phyloP scores from a whole-genome alignment of 306 rosid species.

The Vigna reflexopilosa region DNA sequence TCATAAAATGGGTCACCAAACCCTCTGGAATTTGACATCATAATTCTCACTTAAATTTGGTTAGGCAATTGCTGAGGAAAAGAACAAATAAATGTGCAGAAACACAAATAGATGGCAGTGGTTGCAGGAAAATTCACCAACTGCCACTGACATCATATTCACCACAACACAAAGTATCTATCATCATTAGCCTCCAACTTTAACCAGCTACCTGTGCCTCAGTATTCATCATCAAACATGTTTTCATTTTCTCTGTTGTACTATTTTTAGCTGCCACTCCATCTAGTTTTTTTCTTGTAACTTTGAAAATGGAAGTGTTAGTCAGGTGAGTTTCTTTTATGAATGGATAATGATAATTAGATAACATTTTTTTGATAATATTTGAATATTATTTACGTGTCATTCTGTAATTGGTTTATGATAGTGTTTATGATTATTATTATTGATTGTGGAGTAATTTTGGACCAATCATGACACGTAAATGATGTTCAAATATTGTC shows the following conservation, averaged over 20 bases:
- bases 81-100: not conserved
- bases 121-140: slow-evolving; percentile 8
- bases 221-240: too few species aligned
- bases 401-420: too few species aligned
- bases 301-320: not conserved
- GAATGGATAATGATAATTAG: too few species aligned
- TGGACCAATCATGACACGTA: too few species aligned
- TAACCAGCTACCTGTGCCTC: not conserved
- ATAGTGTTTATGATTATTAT: too few species aligned
- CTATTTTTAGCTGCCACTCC: not conserved
- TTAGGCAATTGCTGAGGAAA: slow-evolving; percentile 4
- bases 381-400: too few species aligned
- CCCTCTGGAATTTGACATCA: slow-evolving; percentile 16
- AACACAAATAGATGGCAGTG: slow-evolving; percentile 24
- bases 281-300: not conserved
- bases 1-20: slow-evolving; percentile 43
- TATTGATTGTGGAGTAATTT: too few species aligned
- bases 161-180: not conserved
- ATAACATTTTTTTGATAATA: too few species aligned
- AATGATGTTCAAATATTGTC: too few species aligned
- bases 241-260: not conserved
- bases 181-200: not conserved
- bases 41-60: slow-evolving; percentile 17
- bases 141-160: not conserved
- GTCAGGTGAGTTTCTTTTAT: not conserved